Conservation (phyloP, 1,284 basidiomycete genomes). For the Fomitopsis palustris region DNA sequence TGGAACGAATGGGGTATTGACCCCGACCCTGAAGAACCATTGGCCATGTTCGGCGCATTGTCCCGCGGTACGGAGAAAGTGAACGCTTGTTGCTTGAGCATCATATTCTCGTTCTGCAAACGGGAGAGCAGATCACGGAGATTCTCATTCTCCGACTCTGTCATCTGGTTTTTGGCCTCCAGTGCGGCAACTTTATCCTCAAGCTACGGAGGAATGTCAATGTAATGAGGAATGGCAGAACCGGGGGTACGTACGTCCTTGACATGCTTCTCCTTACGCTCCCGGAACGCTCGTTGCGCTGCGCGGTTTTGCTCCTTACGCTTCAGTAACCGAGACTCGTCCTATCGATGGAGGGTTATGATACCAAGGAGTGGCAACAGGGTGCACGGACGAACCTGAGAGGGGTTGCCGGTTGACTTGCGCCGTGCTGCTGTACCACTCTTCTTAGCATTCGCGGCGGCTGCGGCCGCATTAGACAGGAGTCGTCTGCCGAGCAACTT, state of each 20-base stretch:
- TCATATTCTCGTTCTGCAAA: slow-evolving; percentile 76
- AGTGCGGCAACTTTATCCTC: slow-evolving; percentile 80
- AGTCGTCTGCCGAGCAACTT: neutral
- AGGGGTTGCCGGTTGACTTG: slow-evolving; percentile 38
- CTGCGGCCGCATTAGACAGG: neutral
- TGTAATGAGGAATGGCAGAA: slow-evolving; percentile 3
- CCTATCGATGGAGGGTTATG: slow-evolving; percentile 34
- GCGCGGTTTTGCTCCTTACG: slow-evolving; percentile 87
- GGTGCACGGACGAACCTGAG: slow-evolving; percentile 24
- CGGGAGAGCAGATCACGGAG: slow-evolving; percentile 72
- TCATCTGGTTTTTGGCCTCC: slow-evolving; percentile 69
- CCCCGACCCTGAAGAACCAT: slow-evolving; percentile 11
- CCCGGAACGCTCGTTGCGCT: slow-evolving; percentile 81
- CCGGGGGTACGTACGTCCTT: slow-evolving; percentile 62
- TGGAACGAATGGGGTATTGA: slow-evolving; percentile 17
- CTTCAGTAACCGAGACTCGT: slow-evolving; percentile 70
- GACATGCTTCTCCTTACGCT: slow-evolving; percentile 86
- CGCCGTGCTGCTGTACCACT: slow-evolving; percentile 34
- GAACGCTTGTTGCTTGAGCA: slow-evolving; percentile 69
- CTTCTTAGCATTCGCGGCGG: slow-evolving; percentile 10
- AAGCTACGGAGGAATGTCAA: slow-evolving; percentile 41
- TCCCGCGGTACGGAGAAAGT: slow-evolving; percentile 67
- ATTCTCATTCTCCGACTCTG: slow-evolving; percentile 72
- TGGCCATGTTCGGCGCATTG: slow-evolving; percentile 12
- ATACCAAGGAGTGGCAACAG: neutral